A percentile compares a stretch with the other conserved stretches of the same genome.
Evolutionary conservation across 2,329 filamentous ascomycete genomes (phyloP).

Genomic region (Nemania serpens): DNA sequence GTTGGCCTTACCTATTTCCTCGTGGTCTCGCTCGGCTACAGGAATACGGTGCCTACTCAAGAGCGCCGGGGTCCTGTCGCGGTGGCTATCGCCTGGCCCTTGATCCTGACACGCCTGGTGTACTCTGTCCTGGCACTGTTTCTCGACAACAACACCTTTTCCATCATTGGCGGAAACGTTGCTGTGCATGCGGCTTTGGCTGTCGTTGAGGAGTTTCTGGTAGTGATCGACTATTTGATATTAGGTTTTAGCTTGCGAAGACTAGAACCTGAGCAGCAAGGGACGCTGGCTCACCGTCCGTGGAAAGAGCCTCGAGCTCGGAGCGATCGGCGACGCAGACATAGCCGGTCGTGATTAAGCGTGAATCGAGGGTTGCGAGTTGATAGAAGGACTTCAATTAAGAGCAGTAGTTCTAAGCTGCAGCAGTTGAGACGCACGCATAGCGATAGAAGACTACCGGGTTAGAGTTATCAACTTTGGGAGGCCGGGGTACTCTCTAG

Average conservation of each 20-base stretch:
- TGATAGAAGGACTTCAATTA: neutral
- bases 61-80: conserved; percentile 3
- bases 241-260: conserved; percentile 1
- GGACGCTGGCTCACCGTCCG: neutral
- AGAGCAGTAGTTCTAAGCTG: no score
- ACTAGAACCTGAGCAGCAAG: neutral
- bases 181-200: neutral
- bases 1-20: neutral
- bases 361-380: neutral
- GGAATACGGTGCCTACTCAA: neutral
- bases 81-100: neutral
- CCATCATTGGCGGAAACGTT: neutral
- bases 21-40: neutral
- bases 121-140: neutral
- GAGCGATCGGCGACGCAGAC: neutral
- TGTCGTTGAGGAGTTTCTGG: conserved; percentile 3
- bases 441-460: no score
- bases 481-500: no score
- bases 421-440: no score
- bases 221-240: conserved; percentile 3
- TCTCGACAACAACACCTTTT: conserved; percentile 1
- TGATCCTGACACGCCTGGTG: neutral
- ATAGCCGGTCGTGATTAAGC: neutral
- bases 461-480: no score
- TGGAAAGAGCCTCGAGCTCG: neutral